A percentile compares a stretch with the other conserved stretches of the same genome.
Evolutionary conservation across 129 eudicot species (phyloP).

Genomic region (Tanacetum coccineum): DNA sequence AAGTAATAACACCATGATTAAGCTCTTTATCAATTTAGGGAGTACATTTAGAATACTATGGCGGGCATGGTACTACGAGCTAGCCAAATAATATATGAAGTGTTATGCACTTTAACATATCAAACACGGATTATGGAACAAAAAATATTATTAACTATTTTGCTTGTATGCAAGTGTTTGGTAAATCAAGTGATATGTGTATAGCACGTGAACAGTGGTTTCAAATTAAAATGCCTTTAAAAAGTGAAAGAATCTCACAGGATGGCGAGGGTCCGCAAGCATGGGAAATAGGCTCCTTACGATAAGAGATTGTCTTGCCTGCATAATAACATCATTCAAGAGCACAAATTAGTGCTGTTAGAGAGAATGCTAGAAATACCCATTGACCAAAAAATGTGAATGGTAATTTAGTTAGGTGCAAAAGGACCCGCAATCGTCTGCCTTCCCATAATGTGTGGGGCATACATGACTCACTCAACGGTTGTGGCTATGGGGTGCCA

Average conservation of each 20-base stretch:
- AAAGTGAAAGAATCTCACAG: slow-evolving; percentile 43
- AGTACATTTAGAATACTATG: not conserved
- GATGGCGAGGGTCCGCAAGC: slow-evolving; percentile 92
- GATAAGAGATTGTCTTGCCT: slow-evolving; percentile 90
- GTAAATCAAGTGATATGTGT: not conserved
- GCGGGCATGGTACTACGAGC: not conserved
- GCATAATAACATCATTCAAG: slow-evolving; percentile 39
- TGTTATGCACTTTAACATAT: too few species aligned
- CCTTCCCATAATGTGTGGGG: too few species aligned
- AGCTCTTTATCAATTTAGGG: not conserved
- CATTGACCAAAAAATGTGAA: not conserved
- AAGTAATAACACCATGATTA: not conserved
- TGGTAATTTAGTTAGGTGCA: not conserved
- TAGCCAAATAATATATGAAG: not conserved
- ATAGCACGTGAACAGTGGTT: not conserved
- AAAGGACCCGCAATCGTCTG: too few species aligned
- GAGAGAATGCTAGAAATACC: not conserved
- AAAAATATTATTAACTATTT: too few species aligned
- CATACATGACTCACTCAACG: too few species aligned
- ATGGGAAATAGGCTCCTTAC: slow-evolving; percentile 82
- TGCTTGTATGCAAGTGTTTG: too few species aligned
- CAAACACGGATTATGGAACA: not conserved
- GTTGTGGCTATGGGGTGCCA: too few species aligned
- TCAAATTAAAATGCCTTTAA: not conserved
- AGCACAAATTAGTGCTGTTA: slow-evolving; percentile 19